Evolutionary conservation across 148 eudicot species (phyloP).

Genomic region (Oxyria digyna): DNA sequence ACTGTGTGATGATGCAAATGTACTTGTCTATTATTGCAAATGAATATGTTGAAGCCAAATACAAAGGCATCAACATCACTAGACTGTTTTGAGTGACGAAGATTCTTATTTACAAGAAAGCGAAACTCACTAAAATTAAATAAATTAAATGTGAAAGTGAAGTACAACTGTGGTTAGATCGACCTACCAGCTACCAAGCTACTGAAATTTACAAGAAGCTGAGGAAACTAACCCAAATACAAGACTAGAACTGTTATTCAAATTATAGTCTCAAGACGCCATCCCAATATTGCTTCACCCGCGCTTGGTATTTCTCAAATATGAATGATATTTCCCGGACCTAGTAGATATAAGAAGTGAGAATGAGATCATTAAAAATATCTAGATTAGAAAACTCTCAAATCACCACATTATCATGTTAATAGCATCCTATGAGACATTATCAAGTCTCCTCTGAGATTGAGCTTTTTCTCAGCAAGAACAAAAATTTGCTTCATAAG

Average conservation of each 20-base stretch:
- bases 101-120: background rate
- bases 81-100: background rate
- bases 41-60: no score
- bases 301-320: constrained; percentile 45
- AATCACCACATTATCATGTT: background rate
- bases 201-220: background rate
- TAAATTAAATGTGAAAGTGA: background rate
- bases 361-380: background rate
- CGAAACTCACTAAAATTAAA: background rate
- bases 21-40: no score
- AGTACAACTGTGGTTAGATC: background rate
- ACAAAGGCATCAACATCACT: no score
- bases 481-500: background rate
- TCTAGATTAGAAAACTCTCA: background rate
- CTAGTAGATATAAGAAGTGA: constrained; percentile 18
- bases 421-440: background rate
- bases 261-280: constrained; percentile 5
- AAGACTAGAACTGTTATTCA: background rate
- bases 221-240: background rate
- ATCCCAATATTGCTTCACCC: constrained; percentile 31
- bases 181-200: background rate
- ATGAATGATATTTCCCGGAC: constrained; percentile 51
- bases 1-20: no score
- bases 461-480: no score
- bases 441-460: background rate